Conservation (phyloP, 177 flowering plant genomes). For the Tripterygium wilfordii region DNA sequence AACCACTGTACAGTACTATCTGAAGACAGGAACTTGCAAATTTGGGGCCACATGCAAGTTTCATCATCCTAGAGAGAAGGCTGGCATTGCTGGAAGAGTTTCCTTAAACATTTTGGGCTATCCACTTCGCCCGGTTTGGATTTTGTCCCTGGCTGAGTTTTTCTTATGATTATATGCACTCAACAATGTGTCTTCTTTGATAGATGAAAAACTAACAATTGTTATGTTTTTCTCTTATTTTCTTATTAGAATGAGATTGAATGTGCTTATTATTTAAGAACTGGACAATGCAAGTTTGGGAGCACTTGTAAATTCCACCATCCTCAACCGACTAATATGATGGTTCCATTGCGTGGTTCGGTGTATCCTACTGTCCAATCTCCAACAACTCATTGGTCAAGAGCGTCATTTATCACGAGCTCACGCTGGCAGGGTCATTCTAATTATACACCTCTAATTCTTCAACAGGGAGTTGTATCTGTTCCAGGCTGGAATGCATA, state of each 20-base stretch:
- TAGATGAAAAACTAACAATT: too few relatives aligned
- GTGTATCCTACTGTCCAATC: conserved; percentile 72
- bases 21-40: conserved; percentile 97
- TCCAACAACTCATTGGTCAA: conserved; percentile 79
- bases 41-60: conserved; percentile 98
- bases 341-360: conserved; percentile 77
- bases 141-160: neutral
- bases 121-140: conserved; percentile 89
- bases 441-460: conserved; percentile 68
- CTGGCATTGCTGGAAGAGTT: conserved; percentile 88
- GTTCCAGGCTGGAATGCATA: conserved; percentile 87
- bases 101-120: conserved; percentile 75
- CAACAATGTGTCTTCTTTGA: too few relatives aligned
- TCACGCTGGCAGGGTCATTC: conserved; percentile 94
- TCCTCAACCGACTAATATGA: conserved; percentile 81
- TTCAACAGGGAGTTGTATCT: conserved; percentile 86
- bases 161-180: too few relatives aligned
- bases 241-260: conserved; percentile 65
- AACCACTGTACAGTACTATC: conserved; percentile 56
- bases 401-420: conserved; percentile 76
- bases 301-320: conserved; percentile 93
- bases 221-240: conserved; percentile 4
- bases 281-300: conserved; percentile 95
- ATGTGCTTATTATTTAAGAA: conserved; percentile 91
- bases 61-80: conserved; percentile 94